These are phyloP conservation scores for Daldinia childiae DNA, from an alignment of 495 filamentous ascomycete species.

Conservation along the genomic window DNA sequence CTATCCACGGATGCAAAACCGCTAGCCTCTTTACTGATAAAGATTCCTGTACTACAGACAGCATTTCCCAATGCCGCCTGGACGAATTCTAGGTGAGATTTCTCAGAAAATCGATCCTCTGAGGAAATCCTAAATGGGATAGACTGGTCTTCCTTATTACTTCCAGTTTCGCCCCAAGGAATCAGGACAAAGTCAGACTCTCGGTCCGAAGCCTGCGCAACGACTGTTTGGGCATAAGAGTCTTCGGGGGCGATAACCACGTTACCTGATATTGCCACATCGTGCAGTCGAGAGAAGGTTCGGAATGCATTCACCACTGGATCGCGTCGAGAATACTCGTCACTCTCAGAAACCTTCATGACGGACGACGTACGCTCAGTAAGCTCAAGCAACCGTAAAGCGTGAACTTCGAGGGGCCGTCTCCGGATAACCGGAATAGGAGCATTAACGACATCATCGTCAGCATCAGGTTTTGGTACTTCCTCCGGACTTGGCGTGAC, in stretches of 20 bases:
- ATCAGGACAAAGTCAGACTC: constrained; percentile 83
- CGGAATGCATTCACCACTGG: constrained; percentile 93
- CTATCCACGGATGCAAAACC: constrained; percentile 54
- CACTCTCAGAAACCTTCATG: constrained; percentile 89
- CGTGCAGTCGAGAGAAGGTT: constrained; percentile 85
- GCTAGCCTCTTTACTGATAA: constrained; percentile 80
- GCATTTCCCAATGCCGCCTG: constrained; percentile 67
- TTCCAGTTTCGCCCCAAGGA: constrained; percentile 90
- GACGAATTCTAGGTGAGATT: constrained; percentile 72
- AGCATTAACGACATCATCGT: constrained; percentile 23
- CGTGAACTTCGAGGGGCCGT: constrained; percentile 79
- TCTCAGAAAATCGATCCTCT: constrained; percentile 61
- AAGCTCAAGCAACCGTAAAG: constrained; percentile 84
- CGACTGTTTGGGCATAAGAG: constrained; percentile 80
- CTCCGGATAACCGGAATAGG: constrained; percentile 46
- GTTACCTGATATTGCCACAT: constrained; percentile 82
- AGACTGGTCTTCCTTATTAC: constrained; percentile 68
- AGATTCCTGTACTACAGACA: constrained; percentile 76
- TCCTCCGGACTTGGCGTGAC: constrained; percentile 31
- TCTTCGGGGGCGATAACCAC: constrained; percentile 79
- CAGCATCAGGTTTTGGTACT: constrained; percentile 40
- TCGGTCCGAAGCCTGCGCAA: constrained; percentile 70
- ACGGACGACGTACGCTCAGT: constrained; percentile 94
- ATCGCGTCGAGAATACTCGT: constrained; percentile 79
- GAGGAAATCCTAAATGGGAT: constrained; percentile 49